These are phyloP conservation scores for Casuarina equisetifolia DNA, from an alignment of 306 rosid genomes.

Conservation along the genomic window DNA sequence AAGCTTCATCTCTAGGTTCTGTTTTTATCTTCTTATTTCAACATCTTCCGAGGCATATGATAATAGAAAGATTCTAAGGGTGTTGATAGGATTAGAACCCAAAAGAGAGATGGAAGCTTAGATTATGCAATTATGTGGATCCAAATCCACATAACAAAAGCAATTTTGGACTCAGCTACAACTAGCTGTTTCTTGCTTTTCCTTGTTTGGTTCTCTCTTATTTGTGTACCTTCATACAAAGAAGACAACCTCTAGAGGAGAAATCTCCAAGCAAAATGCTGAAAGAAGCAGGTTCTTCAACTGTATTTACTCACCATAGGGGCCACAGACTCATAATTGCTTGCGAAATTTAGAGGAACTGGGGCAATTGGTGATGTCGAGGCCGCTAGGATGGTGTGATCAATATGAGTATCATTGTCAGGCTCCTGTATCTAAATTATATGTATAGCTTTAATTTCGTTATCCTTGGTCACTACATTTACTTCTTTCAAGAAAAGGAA, in stretches of 20 bases:
- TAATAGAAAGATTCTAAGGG: conserved; percentile 20
- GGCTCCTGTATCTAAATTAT: conserved; percentile 22
- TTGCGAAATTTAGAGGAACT: conserved; percentile 35
- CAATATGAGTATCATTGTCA: conserved; percentile 33
- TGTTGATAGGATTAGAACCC: conserved; percentile 18
- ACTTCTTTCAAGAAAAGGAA: conserved; percentile 36
- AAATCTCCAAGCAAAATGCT: background rate
- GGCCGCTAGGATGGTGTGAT: conserved; percentile 43
- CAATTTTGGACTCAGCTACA: conserved; percentile 16
- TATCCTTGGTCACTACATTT: conserved; percentile 35
- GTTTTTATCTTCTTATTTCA: conserved; percentile 10
- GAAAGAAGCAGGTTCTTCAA: conserved; percentile 22
- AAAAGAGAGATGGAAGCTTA: conserved; percentile 16
- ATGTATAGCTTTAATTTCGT: conserved; percentile 34
- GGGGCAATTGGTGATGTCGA: conserved; percentile 36
- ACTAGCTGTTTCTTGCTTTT: conserved; percentile 4
- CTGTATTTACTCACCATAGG: conserved; percentile 28
- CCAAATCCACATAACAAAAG: conserved; percentile 15
- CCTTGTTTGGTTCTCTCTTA: background rate
- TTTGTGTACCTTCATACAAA: conserved; percentile 28
- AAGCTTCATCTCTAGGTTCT: background rate
- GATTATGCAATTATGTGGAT: conserved; percentile 13
- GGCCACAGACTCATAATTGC: conserved; percentile 28
- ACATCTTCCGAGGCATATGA: conserved; percentile 20
- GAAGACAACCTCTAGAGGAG: conserved; percentile 3